These are phyloP conservation scores for Puccinia polysora DNA, from an alignment of 1,284 basidiomycete genomes.

Conservation along the genomic window DNA sequence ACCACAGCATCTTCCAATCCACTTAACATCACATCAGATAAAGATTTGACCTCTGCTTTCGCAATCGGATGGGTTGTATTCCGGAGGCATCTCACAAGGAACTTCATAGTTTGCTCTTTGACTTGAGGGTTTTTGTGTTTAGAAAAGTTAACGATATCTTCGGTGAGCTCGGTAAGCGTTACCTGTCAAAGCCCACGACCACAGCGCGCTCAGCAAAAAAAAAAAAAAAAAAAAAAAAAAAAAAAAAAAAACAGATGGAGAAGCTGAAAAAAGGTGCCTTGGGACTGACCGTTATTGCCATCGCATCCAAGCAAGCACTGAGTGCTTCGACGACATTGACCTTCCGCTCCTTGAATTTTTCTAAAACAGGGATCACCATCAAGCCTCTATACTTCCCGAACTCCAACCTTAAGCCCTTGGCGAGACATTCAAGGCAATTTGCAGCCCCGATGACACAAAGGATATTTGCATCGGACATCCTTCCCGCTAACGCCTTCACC, in stretches of 20 bases:
- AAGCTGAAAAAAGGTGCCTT: background rate
- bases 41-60: slow-evolving; percentile 72
- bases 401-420: slow-evolving; percentile 65
- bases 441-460: slow-evolving; percentile 89
- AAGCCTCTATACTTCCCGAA: slow-evolving; percentile 73
- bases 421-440: slow-evolving; percentile 76
- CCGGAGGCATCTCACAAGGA: slow-evolving; percentile 73
- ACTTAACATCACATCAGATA: slow-evolving; percentile 71
- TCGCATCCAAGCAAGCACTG: slow-evolving; percentile 78
- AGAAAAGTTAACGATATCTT: slow-evolving; percentile 72
- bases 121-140: slow-evolving; percentile 95
- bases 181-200: slow-evolving; percentile 59
- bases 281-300: slow-evolving; percentile 73
- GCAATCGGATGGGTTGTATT: slow-evolving; percentile 63
- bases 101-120: slow-evolving; percentile 87
- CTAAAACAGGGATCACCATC: slow-evolving; percentile 74
- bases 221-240: slow-evolving; percentile 4
- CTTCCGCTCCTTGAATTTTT: slow-evolving; percentile 92
- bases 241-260: slow-evolving; percentile 1
- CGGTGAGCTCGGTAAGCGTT: slow-evolving; percentile 72
- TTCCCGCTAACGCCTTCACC: slow-evolving; percentile 69
- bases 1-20: slow-evolving; percentile 84
- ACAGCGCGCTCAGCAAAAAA: slow-evolving; percentile 45
- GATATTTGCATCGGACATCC: slow-evolving; percentile 90
- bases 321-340: slow-evolving; percentile 82